These are phyloP conservation scores for Arxiozyma slooffiae DNA, from an alignment of 1,139 yeast genomes.

Conservation along the genomic window DNA sequence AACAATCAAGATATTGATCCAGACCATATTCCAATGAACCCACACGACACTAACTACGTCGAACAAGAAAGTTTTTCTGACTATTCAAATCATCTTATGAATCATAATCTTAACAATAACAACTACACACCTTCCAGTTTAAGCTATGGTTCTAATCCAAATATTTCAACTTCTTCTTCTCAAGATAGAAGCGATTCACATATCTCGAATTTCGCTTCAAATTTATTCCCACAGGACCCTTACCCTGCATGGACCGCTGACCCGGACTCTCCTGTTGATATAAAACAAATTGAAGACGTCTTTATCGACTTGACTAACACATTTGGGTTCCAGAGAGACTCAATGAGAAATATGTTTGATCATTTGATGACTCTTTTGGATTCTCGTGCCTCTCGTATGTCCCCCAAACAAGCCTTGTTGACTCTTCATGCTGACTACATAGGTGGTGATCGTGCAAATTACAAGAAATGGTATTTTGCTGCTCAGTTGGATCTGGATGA, in stretches of 20 bases:
- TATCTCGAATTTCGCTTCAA: conserved; percentile 37
- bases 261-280: conserved; percentile 70
- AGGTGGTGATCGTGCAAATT: conserved; percentile 89
- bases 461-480: conserved; percentile 93
- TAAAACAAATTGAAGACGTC: conserved; percentile 85
- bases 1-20: conserved; percentile 28
- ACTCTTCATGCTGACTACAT: conserved; percentile 94
- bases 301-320: conserved; percentile 82
- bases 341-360: conserved; percentile 95
- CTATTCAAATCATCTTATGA: conserved; percentile 48
- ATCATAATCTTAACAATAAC: conserved; percentile 43
- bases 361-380: conserved; percentile 89
- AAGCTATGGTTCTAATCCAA: conserved; percentile 52
- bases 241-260: conserved; percentile 97
- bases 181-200: conserved; percentile 40
- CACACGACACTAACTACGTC: conserved; percentile 1
- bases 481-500: conserved; percentile 83
- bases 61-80: conserved; percentile 72
- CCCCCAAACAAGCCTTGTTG: conserved; percentile 88
- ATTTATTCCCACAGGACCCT: conserved; percentile 59
- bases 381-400: conserved; percentile 92
- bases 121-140: conserved; percentile 78
- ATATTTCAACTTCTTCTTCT: conserved; percentile 33
- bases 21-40: not conserved
- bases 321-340: conserved; percentile 96